Evolutionary conservation across 73 alveolate genomes (phyloP), one percentile per base, ranked within the genome.

Genomic region (Breviolum minutum): DNA sequence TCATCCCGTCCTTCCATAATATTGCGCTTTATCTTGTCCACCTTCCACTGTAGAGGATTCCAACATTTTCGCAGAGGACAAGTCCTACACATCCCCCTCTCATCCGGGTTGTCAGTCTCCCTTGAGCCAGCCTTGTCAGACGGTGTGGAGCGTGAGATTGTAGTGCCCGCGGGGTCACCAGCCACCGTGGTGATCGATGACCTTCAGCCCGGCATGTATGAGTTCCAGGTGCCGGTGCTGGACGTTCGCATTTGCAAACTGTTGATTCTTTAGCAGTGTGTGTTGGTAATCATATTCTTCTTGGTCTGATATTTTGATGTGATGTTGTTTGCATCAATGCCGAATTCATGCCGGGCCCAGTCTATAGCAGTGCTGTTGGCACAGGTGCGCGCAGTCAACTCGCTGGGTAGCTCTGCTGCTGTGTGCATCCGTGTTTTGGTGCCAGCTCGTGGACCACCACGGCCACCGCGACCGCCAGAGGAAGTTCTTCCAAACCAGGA

Each of bases 381-480:
- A 5, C 66, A 92, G 98, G 98, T 92, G 9, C 61, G 87, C 2
- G 79, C 91, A n/a, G 90, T 29, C 48, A 92, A 92, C 68, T 80
- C 86, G 54, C 62, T 92, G 98, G 98, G 98, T 40, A 60, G 73
- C 61, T 92, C 98, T 5, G 60, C 98, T 12, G 62, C 90, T 17
- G 98, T 92, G 1, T 81, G 98, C 98, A 92, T 92, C 81, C 98
- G 98, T 6, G 88, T 90, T 27, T 68, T 90, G 77, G 97, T 90
- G 87, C 97, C 94, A 13, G 64, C 94, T 14, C 63, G 60, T 27
- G 48, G 48, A 73, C 83, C 83, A 24, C 83, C 83, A n/a, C n/a
- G n/a, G 14, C 40, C 48, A 9, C 83, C 83, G 12, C 40, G 40
- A 73, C 83, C 83, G 5, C 83, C 54, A 40, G 54, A 40, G 54